Evolutionary conservation across 805 yeast species (phyloP).

Genomic region (Candida ortonii): DNA sequence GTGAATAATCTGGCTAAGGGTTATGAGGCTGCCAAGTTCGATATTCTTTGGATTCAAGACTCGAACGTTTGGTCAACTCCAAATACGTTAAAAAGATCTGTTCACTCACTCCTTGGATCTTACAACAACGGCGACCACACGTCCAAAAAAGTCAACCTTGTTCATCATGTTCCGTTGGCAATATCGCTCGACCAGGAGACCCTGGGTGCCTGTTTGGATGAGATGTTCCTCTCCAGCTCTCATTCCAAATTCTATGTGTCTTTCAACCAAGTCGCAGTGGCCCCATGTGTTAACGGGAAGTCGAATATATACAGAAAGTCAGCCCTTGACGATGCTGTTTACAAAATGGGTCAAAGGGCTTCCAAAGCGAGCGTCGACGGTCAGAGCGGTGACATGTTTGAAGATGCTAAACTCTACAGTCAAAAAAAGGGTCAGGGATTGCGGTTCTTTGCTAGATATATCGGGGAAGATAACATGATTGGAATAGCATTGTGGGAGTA

Average conservation of each 20-base stretch:
- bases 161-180: constrained; percentile 82
- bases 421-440: constrained; percentile 46
- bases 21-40: constrained; percentile 61
- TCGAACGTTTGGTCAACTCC: constrained; percentile 78
- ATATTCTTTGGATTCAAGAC: constrained; percentile 81
- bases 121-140: constrained; percentile 47
- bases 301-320: constrained; percentile 73
- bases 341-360: constrained; percentile 31
- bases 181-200: constrained; percentile 27
- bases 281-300: constrained; percentile 91
- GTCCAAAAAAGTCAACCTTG: constrained; percentile 53
- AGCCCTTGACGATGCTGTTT: constrained; percentile 58
- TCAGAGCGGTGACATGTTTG: constrained; percentile 32
- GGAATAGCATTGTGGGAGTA: constrained; percentile 80
- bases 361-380: constrained; percentile 31
- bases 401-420: constrained; percentile 33
- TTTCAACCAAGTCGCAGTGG: constrained; percentile 67
- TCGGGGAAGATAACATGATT: constrained; percentile 92
- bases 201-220: constrained; percentile 71
- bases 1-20: constrained; percentile 86
- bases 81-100: constrained; percentile 63
- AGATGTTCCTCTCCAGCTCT: constrained; percentile 78
- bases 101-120: constrained; percentile 46
- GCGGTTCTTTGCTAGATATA: constrained; percentile 70
- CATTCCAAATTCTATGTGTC: constrained; percentile 84